Conservation (phyloP, 805 yeast genomes). For the Candida endomychidarum region DNA sequence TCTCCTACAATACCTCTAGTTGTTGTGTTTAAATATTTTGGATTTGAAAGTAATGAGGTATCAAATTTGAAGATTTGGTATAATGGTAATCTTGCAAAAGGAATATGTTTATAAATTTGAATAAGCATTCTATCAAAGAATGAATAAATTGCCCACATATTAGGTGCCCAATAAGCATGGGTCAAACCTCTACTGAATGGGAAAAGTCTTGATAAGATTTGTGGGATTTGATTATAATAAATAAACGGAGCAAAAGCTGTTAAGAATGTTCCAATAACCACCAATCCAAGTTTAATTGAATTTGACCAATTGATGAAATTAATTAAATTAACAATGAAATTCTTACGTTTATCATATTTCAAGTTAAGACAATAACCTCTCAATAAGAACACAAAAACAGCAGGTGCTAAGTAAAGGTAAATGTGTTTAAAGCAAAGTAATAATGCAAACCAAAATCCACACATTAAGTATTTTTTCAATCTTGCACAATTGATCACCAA, state of each 20-base stretch:
- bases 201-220: conserved; percentile 69
- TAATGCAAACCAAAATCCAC: conserved; percentile 70
- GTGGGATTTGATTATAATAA: conserved; percentile 58
- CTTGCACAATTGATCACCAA: conserved; percentile 73
- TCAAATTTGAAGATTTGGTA: conserved; percentile 44
- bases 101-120: conserved; percentile 38
- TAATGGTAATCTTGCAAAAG: conserved; percentile 30
- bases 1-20: conserved; percentile 94
- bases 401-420: conserved; percentile 90
- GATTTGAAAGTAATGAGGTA: conserved; percentile 37
- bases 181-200: conserved; percentile 95
- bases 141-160: conserved; percentile 93
- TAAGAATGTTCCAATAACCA: conserved; percentile 60
- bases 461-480: conserved; percentile 50
- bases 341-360: conserved; percentile 23
- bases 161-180: conserved; percentile 99
- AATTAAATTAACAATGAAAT: conserved; percentile 26
- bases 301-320: conserved; percentile 54
- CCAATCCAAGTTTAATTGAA: conserved; percentile 58
- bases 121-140: conserved; percentile 71
- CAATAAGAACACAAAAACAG: conserved; percentile 77
- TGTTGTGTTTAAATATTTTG: conserved; percentile 28
- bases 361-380: conserved; percentile 67
- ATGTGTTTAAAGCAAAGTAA: conserved; percentile 93
- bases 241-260: conserved; percentile 80